Percentiles rank a stretch among this genome's conserved stretches.
Evolutionary conservation across 371 early-diverging fungal species (phyloP).

Genomic region (Mortierella sp.): DNA sequence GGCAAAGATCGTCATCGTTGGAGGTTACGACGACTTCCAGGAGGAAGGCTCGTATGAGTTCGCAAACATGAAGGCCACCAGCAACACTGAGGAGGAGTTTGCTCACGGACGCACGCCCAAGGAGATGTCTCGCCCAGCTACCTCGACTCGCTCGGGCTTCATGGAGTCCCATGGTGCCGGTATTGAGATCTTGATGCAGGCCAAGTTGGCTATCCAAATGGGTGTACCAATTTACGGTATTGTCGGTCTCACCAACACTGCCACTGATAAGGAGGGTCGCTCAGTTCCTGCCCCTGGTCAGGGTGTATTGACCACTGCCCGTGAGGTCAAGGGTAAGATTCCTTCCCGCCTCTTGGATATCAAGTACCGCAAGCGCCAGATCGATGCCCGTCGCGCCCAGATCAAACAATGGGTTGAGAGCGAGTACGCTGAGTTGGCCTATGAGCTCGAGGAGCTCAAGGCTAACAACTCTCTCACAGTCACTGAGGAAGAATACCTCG

Average conservation of each 20-base stretch:
- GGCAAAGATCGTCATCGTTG: constrained; percentile 95
- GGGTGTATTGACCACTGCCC: constrained; percentile 95
- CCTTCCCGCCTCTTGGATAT: constrained; percentile 87
- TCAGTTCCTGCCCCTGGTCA: constrained; percentile 97
- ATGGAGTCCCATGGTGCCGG: constrained; percentile 97
- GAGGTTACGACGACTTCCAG: constrained; percentile 94
- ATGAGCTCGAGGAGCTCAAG: constrained; percentile 84
- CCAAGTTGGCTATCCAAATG: constrained; percentile 92
- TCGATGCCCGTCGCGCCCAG: constrained; percentile 82
- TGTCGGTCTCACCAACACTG: constrained; percentile 92
- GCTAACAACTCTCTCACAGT: constrained; percentile 66
- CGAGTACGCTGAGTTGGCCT: constrained; percentile 80
- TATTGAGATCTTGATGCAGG: constrained; percentile 93
- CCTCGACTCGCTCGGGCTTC: constrained; percentile 94
- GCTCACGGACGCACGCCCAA: constrained; percentile 88
- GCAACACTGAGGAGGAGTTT: constrained; percentile 87
- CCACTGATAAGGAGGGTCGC: constrained; percentile 97
- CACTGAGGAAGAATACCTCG: constrained; percentile 80
- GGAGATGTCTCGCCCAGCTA: constrained; percentile 95
- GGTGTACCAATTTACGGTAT: constrained; percentile 96
- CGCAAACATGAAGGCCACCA: constrained; percentile 98
- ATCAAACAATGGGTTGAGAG: constrained; percentile 90
- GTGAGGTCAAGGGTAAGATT: constrained; percentile 76
- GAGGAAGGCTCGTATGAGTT: constrained; percentile 96
- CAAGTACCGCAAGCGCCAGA: constrained; percentile 91